Evolutionary conservation across 371 early-diverging fungal genomes (phyloP).

Genomic region (Mortierella sp.): DNA sequence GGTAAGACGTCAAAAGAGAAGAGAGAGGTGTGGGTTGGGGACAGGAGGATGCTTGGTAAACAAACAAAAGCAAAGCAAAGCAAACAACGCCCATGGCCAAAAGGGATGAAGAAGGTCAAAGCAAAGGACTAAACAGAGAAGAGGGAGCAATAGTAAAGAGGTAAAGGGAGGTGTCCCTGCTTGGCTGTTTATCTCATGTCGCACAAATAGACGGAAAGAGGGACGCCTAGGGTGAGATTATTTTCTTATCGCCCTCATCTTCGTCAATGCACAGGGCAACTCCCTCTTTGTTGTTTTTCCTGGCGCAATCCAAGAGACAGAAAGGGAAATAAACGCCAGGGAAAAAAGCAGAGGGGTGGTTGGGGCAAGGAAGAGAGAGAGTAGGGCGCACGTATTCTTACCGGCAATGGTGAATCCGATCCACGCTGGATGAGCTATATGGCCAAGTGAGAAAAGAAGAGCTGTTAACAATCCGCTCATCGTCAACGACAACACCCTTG

Average conservation of each 20-base stretch:
- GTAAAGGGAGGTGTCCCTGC: background rate
- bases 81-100: background rate
- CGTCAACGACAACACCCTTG: background rate
- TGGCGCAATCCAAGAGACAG: background rate
- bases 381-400: conserved; percentile 51
- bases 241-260: background rate
- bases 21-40: background rate
- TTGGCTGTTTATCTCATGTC: background rate
- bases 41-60: background rate
- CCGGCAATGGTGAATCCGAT: conserved; percentile 65
- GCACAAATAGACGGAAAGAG: background rate
- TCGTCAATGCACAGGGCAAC: background rate
- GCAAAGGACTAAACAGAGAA: background rate
- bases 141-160: no score
- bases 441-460: background rate
- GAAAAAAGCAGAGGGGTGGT: background rate
- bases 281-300: background rate
- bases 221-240: background rate
- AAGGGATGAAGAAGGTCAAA: background rate
- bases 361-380: conserved; percentile 48
- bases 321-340: background rate
- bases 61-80: background rate
- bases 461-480: background rate
- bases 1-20: background rate
- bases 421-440: conserved; percentile 59